These are phyloP conservation scores for Dacryopinax primogenitus DNA, from an alignment of 768 basidiomycete genomes.

Conservation along the genomic window DNA sequence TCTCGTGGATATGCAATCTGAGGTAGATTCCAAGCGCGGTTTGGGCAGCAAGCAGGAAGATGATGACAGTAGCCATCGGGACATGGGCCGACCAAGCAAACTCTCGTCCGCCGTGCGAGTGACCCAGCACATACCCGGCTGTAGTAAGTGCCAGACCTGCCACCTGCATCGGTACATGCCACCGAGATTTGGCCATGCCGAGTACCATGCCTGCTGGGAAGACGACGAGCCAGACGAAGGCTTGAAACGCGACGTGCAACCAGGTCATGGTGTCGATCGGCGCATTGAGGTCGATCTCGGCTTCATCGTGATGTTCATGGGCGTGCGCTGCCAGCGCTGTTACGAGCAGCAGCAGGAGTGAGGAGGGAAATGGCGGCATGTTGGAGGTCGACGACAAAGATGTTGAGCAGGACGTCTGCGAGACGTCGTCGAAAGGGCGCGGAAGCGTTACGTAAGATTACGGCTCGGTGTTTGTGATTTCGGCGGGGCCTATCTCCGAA, in stretches of 20 bases:
- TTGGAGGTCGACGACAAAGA: not conserved
- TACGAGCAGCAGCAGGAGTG: conserved; percentile 11
- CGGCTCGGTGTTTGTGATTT: not conserved
- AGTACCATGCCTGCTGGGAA: conserved; percentile 58
- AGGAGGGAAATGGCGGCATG: not conserved
- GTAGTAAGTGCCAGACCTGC: conserved; percentile 55
- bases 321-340: conserved; percentile 41
- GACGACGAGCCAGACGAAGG: conserved; percentile 66
- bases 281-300: conserved; percentile 48
- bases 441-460: not conserved
- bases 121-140: conserved; percentile 69
- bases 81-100: conserved; percentile 69
- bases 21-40: conserved; percentile 71
- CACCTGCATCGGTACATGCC: conserved; percentile 82
- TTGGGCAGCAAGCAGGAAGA: conserved; percentile 55
- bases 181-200: conserved; percentile 45
- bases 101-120: conserved; percentile 67
- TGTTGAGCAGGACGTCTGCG: not conserved
- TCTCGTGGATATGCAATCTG: conserved; percentile 80
- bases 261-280: conserved; percentile 68
- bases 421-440: too few species aligned
- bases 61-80: conserved; percentile 45
- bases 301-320: conserved; percentile 43
- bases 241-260: conserved; percentile 73
- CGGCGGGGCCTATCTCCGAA: not conserved